Base-by-base conservation (phyloP, 2,329 filamentous ascomycete genomes). In the Fusarium sp. region DNA sequence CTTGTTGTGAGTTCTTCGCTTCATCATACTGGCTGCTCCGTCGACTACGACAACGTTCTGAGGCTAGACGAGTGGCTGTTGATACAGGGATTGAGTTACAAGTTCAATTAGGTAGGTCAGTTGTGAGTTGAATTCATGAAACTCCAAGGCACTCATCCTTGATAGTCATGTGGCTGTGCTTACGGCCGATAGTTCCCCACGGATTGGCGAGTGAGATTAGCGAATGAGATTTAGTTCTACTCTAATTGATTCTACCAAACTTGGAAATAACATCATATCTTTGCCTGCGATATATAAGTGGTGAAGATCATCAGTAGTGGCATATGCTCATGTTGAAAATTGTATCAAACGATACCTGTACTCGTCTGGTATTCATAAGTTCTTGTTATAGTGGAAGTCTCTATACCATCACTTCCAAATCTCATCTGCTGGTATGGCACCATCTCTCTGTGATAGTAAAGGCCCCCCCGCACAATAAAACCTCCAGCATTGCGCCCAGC, bases 371-470 rank as follows among this genome's bases (percentile, higher is more conserved):
- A 22, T 15, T 55, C 42, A 40, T 61, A 35, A 46, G n/a, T 11
- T 13, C 24, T 19, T 15, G 7, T 6, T 43, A 36, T 45, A 58
- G 3, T 1, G 5, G 11, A 1, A 15, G 0, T 19, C 6, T 31
- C 7, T 39, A 22, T 6, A 31, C 3, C 6, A 10, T 0, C 13
- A 5, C 12, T 11, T 10, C 7, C 29, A 8, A 19, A 13, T 9
- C 22, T 61, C 28, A 71, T 59, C 46, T 54, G 19, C 40, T 67
- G 0, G 49, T 61, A 26, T 73, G 65, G 40, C 73, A 75, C 73
- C 73, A 74, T 49, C 73, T 59, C n/a, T 60, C 45, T 15, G 52
- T 58, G 1, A 45, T 49, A 1, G 45, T 53, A 25, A 46, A 53
- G 6, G 36, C 15, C 7, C 56, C 43, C 38, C 48, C 34, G 31